phyloP scores from a whole-genome alignment of 2,329 filamentous ascomycete genomes.

The Gliomastix tumulicola region DNA sequence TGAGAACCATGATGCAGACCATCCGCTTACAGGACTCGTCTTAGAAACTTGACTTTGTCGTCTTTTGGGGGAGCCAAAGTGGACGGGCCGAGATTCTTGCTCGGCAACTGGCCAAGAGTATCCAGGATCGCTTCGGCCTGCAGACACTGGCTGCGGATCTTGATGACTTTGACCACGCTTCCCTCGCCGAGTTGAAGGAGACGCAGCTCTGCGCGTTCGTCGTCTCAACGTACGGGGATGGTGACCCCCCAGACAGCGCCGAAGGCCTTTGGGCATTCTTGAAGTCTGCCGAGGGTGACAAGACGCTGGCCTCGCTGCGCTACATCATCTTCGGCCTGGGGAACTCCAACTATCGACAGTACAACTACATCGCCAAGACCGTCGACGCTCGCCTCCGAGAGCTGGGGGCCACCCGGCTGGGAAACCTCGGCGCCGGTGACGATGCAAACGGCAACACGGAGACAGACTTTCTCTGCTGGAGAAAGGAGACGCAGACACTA shows the following conservation, averaged over 20 bases:
- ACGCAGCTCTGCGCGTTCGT: conserved; percentile 1
- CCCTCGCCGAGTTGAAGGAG: not conserved
- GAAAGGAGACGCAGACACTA: not conserved
- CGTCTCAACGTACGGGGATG: conserved; percentile 27
- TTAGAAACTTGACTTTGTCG: conserved; percentile 39
- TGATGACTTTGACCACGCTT: conserved; percentile 1
- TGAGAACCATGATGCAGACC: no score
- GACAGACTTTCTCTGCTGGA: conserved; percentile 2
- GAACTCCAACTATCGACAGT: conserved; percentile 28
- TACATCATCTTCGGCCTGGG: conserved; percentile 30
- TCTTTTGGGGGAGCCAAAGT: conserved; percentile 76
- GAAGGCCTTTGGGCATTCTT: conserved; percentile 99
- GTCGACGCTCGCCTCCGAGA: not conserved
- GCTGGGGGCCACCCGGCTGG: not conserved
- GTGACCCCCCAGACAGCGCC: conserved; percentile 26
- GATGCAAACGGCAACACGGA: conserved; percentile 1
- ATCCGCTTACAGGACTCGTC: no score
- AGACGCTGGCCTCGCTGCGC: conserved; percentile 59
- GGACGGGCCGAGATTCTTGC: conserved; percentile 94
- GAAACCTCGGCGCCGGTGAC: not conserved
- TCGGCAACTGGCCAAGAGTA: conserved; percentile 80
- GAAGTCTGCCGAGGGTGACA: conserved; percentile 67
- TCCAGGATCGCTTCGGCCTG: conserved; percentile 56
- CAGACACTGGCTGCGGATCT: conserved; percentile 8
- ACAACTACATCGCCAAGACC: conserved; percentile 19